Percentiles rank a stretch among this genome's conserved stretches.
These are phyloP conservation scores for Stephanodiscus minutulus DNA, from an alignment of 108 stramenopile genomes.

Conservation along the genomic window DNA sequence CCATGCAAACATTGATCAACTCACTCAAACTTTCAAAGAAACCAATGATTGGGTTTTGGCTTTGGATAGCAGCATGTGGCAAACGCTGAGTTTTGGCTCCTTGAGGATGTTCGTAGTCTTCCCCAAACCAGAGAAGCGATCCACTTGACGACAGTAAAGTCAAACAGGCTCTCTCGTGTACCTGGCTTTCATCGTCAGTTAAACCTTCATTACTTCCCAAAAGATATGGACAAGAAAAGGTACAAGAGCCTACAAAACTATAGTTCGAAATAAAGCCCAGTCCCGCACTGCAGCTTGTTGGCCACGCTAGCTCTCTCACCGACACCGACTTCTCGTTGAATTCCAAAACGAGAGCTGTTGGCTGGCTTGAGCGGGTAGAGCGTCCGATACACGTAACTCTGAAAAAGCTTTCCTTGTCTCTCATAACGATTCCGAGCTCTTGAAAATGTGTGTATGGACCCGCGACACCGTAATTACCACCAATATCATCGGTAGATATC, in stretches of 20 bases:
- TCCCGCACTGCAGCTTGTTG: conserved; percentile 35
- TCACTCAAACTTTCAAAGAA: conserved; percentile 73
- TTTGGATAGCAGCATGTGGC: not conserved
- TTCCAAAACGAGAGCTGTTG: conserved; percentile 62
- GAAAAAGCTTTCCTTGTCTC: conserved; percentile 47
- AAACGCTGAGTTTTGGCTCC: not conserved
- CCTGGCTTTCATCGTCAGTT: conserved; percentile 8
- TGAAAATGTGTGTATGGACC: conserved; percentile 75
- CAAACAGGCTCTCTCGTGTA: conserved; percentile 61
- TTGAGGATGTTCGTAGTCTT: conserved; percentile 26
- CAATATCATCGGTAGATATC: conserved; percentile 48
- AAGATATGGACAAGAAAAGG: conserved; percentile 53
- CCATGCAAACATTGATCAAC: conserved; percentile 63
- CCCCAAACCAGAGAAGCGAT: conserved; percentile 62
- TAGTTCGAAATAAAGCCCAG: conserved; percentile 47
- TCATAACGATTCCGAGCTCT: conserved; percentile 53
- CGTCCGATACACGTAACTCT: conserved; percentile 64
- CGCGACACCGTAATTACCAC: conserved; percentile 37
- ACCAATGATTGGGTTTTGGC: conserved; percentile 32
- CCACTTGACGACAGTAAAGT: conserved; percentile 59
- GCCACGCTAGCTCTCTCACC: conserved; percentile 61
- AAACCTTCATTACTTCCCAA: conserved; percentile 31
- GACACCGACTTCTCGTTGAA: conserved; percentile 60
- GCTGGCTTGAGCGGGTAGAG: conserved; percentile 50
- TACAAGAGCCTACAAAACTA: conserved; percentile 64